Conservation (phyloP, 2,329 filamentous ascomycete genomes). For the Ascomycota sp. region DNA sequence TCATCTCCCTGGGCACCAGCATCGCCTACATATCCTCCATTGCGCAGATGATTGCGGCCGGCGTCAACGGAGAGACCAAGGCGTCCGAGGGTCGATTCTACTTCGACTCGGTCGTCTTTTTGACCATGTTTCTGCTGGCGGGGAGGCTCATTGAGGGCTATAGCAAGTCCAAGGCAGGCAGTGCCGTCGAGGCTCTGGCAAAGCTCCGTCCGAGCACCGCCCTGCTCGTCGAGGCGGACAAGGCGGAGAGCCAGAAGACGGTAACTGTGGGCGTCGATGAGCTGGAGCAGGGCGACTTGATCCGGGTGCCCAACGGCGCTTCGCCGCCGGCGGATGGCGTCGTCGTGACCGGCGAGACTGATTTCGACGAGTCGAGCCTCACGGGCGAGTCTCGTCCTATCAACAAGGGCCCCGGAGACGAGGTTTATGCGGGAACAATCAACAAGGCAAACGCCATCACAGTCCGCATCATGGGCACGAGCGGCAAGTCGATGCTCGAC, state of each 20-base stretch:
- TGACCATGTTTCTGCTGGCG: slow-evolving; percentile 66
- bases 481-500: slow-evolving; percentile 55
- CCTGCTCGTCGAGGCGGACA: slow-evolving; percentile 34
- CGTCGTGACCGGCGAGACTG: slow-evolving; percentile 36
- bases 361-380: slow-evolving; percentile 76
- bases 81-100: slow-evolving; percentile 36
- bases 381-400: slow-evolving; percentile 56
- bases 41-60: slow-evolving; percentile 46
- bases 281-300: slow-evolving; percentile 50
- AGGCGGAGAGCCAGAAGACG: slow-evolving; percentile 12
- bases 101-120: slow-evolving; percentile 80
- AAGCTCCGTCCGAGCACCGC: slow-evolving; percentile 60
- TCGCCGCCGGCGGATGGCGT: slow-evolving; percentile 70
- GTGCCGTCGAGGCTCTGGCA: slow-evolving; percentile 59
- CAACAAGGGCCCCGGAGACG: slow-evolving; percentile 37
- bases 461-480: slow-evolving; percentile 38
- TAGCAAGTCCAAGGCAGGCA: slow-evolving; percentile 74
- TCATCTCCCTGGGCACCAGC: slow-evolving; percentile 70
- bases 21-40: slow-evolving; percentile 74
- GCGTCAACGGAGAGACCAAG: slow-evolving; percentile 20
- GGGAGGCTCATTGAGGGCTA: slow-evolving; percentile 65
- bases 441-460: slow-evolving; percentile 44
- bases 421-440: slow-evolving; percentile 50
- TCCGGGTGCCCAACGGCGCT: slow-evolving; percentile 54
- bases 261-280: slow-evolving; percentile 37